Evolutionary conservation across 169 alveolate species (phyloP).

Genomic region (Miamiensis avidus): DNA sequence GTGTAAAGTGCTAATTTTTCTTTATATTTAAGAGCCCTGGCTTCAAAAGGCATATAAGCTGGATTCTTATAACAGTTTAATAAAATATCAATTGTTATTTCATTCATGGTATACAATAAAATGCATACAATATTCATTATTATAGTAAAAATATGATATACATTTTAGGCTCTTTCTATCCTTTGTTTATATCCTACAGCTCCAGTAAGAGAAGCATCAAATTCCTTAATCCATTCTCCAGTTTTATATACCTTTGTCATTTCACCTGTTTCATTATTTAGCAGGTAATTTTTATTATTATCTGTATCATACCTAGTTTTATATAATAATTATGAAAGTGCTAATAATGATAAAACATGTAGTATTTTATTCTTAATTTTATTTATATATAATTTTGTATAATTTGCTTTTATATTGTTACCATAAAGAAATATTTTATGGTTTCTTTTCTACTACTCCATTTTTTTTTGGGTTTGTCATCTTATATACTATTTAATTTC

Average conservation of each 20-base stretch:
- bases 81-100: too few relatives aligned
- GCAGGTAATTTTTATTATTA: slow-evolving; percentile 10
- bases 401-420: too few relatives aligned
- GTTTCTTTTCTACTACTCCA: too few relatives aligned
- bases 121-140: background rate
- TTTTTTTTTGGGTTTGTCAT: too few relatives aligned
- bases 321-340: too few relatives aligned
- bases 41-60: slow-evolving; percentile 26
- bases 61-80: slow-evolving; percentile 1
- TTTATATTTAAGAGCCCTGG: slow-evolving; percentile 2
- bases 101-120: background rate
- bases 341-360: too few relatives aligned
- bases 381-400: too few relatives aligned
- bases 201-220: slow-evolving; percentile 37
- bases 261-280: slow-evolving; percentile 39
- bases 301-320: slow-evolving; percentile 27
- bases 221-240: slow-evolving; percentile 31
- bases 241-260: slow-evolving; percentile 25
- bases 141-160: background rate
- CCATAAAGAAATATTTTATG: too few relatives aligned
- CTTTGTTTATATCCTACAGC: slow-evolving; percentile 30
- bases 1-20: background rate
- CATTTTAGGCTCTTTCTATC: slow-evolving; percentile 7
- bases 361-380: too few relatives aligned
- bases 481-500: too few relatives aligned